Evolutionary conservation across 257 asterid species (phyloP), one percentile per base, ranked within the genome.

Genomic region (Penstemon barbatus): DNA sequence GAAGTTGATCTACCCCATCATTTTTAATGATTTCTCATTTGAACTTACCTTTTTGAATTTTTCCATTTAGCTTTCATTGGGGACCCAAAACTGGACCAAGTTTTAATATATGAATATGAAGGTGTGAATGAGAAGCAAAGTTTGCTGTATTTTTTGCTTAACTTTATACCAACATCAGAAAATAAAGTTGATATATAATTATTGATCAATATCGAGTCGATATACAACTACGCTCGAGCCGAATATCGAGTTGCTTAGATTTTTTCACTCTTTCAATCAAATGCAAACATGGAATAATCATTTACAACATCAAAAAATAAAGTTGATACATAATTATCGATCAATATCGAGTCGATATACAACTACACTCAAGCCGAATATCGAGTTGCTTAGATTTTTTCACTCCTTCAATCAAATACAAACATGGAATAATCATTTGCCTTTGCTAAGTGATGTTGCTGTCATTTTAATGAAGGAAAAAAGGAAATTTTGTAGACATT

Each of bases 1-100:
- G 73, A 70, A 73, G 60, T 46, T 36, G 52, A 55, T 56, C 72
- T 57, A 15, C 71, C 68, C 79, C 84, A 78, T 70, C 37, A 66
- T 69, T 45, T 9, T 65, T 46, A 71, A 54, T 61, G 74, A 46
- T 66, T 78, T 71, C 61, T 54, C 67, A 39, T 72, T 57, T 61
- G 43, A 71, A 54, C 10, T 71, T 57, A 38, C 63, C 58, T 68
- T 71, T 73, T 55, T 54, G 66, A 25, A 52, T 60, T 72, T 65
- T 48, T 51, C 18, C 71, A 57, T 66, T 66, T 40, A 37, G 42
- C 72, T 66, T 78, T 66, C 68, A 6, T 55, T 72, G 2, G 13
- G 69, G 73, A 12, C 71, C 78, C 74, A 65, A 59, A 9, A 41
- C 66, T 52, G 41, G 64, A 72, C 75, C 61, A 50, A 49, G 38